Conservation (phyloP, 2,329 filamentous ascomycete genomes). For the Tympanopsis confertula region DNA sequence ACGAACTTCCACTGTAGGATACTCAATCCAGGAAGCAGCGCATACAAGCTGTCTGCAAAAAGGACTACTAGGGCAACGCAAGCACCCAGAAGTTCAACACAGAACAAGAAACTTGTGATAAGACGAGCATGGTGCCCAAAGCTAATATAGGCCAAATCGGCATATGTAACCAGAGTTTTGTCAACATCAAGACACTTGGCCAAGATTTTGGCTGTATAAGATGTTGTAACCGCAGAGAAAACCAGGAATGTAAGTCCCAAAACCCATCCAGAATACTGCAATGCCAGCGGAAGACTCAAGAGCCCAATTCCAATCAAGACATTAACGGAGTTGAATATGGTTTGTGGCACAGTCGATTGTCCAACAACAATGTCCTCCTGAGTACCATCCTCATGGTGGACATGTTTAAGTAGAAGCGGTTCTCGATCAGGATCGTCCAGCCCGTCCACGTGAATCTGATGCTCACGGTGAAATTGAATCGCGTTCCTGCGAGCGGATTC, state of each 20-base stretch:
- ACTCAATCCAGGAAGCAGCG: background rate
- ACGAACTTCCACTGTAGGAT: background rate
- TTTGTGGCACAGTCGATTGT: constrained; percentile 52
- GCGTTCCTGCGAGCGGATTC: constrained; percentile 42
- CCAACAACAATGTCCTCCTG: constrained; percentile 47
- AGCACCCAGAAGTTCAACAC: constrained; percentile 44
- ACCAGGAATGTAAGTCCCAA: constrained; percentile 43
- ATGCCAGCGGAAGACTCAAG: constrained; percentile 44
- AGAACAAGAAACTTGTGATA: constrained; percentile 47
- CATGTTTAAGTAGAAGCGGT: constrained; percentile 42
- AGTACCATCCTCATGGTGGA: constrained; percentile 45
- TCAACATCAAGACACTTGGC: constrained; percentile 54
- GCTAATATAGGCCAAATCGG: constrained; percentile 51
- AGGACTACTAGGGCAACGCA: constrained; percentile 54
- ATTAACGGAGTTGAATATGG: constrained; percentile 56
- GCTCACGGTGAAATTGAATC: constrained; percentile 28
- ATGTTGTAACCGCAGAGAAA: constrained; percentile 41
- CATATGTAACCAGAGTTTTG: constrained; percentile 48
- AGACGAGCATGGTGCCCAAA: constrained; percentile 46
- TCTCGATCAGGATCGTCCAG: constrained; percentile 21
- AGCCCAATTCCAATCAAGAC: constrained; percentile 53
- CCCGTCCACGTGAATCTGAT: constrained; percentile 15
- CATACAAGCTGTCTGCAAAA: constrained; percentile 26
- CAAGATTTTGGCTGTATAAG: constrained; percentile 49
- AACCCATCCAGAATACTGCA: constrained; percentile 51